phyloP scores from a whole-genome alignment of 805 yeast species.

The Yarrowia keelungensis region DNA sequence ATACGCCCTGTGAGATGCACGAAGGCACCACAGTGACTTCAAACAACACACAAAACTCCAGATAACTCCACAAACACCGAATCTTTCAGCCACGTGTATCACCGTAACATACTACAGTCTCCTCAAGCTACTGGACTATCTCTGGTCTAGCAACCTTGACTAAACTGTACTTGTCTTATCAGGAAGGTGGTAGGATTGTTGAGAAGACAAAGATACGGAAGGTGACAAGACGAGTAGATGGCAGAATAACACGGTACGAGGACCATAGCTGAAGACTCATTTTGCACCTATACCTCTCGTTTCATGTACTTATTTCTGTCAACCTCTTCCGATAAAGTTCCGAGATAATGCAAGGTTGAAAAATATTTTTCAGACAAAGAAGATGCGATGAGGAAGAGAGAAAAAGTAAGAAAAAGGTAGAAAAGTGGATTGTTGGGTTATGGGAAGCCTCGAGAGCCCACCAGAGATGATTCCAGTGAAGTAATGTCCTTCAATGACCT shows the following conservation, averaged over 20 bases:
- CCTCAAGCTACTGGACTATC: no score
- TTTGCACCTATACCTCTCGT: neutral
- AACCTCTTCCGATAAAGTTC: constrained; percentile 1
- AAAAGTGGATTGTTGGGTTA: no score
- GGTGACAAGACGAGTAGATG: neutral
- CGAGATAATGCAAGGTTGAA: constrained; percentile 16
- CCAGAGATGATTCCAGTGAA: no score
- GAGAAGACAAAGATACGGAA: neutral
- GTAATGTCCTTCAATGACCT: neutral
- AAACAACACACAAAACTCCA: no score
- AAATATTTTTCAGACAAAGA: neutral
- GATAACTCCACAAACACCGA: neutral
- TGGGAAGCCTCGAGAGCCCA: no score
- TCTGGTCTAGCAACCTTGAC: neutral
- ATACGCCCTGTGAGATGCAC: no score
- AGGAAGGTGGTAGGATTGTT: neutral
- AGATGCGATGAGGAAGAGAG: neutral
- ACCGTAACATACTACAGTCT: no score
- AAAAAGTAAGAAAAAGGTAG: neutral
- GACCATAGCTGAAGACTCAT: neutral
- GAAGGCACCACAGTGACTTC: no score
- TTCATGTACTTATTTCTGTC: neutral
- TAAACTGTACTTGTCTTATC: neutral
- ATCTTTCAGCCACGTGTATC: neutral
- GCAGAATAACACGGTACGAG: no score